These are phyloP conservation scores for Chaetomium sp. DNA, from an alignment of 2,329 filamentous ascomycete genomes.

Conservation along the genomic window DNA sequence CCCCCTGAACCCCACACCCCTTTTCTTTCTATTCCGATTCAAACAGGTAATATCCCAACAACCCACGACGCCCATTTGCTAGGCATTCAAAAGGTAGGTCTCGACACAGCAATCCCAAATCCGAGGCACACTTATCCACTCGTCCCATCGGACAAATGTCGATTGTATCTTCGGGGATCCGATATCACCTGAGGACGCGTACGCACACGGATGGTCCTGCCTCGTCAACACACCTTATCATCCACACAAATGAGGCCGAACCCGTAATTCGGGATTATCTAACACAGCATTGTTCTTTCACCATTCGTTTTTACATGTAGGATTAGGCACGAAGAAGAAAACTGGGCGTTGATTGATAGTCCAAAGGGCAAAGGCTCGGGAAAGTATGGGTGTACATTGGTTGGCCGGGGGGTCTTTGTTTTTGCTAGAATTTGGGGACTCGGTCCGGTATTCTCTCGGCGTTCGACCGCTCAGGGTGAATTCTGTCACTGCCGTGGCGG, in stretches of 20 bases:
- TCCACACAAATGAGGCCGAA: neutral
- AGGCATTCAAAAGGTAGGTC: conserved; percentile 4
- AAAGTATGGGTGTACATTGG: neutral
- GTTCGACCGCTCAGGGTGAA: neutral
- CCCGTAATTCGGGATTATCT: neutral
- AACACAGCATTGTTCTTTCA: conserved; percentile 8
- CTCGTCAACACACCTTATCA: neutral
- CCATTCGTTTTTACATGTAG: conserved; percentile 4
- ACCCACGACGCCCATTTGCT: neutral
- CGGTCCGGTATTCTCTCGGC: neutral
- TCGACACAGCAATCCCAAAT: neutral
- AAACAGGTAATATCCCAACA: conserved; percentile 7
- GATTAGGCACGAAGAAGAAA: neutral
- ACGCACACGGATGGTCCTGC: neutral
- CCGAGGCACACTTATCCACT: neutral
- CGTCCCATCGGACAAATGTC: neutral
- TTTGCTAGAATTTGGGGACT: neutral
- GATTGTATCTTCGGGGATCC: neutral
- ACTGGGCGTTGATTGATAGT: neutral
- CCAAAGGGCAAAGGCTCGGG: neutral
- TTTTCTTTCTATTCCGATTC: neutral
- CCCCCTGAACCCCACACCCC: neutral
- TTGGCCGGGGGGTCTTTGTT: neutral
- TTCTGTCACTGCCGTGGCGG: neutral
- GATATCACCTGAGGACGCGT: neutral